A percentile compares a stretch with the other conserved stretches of the same genome.
phyloP scores from a whole-genome alignment of 176 grass and related monocot species.

The Sorghum bicolor region DNA sequence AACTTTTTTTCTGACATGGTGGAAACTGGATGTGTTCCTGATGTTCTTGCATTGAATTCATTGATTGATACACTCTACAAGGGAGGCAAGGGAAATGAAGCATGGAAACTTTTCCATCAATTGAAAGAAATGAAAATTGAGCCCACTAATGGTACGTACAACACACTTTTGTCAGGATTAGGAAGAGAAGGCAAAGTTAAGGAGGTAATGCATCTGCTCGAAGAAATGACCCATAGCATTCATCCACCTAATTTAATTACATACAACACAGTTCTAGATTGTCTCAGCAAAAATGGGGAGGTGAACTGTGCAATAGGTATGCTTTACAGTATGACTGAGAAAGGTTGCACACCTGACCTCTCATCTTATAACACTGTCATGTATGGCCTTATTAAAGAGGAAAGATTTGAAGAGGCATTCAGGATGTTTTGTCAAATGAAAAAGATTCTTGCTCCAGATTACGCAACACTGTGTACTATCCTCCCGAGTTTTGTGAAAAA shows the following conservation, averaged over 20 bases:
- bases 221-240: constrained; percentile 56
- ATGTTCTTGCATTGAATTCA: constrained; percentile 75
- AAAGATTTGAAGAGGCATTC: constrained; percentile 65
- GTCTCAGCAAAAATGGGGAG: constrained; percentile 91
- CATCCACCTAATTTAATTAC: constrained; percentile 73
- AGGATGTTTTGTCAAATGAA: constrained; percentile 86
- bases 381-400: constrained; percentile 77
- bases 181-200: constrained; percentile 87
- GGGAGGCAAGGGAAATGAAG: constrained; percentile 69
- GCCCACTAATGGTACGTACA: constrained; percentile 76
- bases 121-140: constrained; percentile 71
- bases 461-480: constrained; percentile 71
- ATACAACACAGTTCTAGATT: constrained; percentile 86
- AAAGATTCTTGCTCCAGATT: constrained; percentile 84
- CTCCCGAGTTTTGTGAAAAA: constrained; percentile 74
- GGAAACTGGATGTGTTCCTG: constrained; percentile 56
- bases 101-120: constrained; percentile 70
- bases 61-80: constrained; percentile 82
- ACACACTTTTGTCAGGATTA: constrained; percentile 80
- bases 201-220: constrained; percentile 60
- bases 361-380: constrained; percentile 89
- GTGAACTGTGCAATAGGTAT: constrained; percentile 63
- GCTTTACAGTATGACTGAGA: constrained; percentile 68
- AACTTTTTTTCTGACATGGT: constrained; percentile 84
- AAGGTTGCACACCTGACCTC: constrained; percentile 63